phyloP scores from a whole-genome alignment of 225 moss, liverwort and hornwort species.

The Physcomitrellopsis africana region DNA sequence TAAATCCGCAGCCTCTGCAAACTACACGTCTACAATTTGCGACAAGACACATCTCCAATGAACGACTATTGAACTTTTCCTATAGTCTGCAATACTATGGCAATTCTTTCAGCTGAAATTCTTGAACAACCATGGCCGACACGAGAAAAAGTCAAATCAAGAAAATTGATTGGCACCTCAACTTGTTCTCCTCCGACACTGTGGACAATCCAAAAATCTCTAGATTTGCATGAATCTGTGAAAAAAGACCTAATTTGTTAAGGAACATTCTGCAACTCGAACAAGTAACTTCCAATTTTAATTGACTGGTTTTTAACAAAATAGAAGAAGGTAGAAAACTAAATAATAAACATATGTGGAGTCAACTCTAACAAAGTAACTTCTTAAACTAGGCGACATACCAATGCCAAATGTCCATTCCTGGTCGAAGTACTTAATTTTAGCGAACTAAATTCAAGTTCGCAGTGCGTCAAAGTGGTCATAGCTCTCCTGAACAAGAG shows the following conservation, averaged over 20 bases:
- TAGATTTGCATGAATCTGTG: conserved; percentile 50
- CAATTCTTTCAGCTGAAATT: too few species aligned
- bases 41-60: neutral
- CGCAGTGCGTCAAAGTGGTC: conserved; percentile 43
- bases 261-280: neutral
- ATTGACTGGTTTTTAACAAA: neutral
- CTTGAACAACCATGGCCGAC: too few species aligned
- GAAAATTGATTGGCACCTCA: conserved; percentile 33
- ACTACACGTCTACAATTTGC: neutral
- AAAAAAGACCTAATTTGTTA: neutral
- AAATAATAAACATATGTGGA: neutral
- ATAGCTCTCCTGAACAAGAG: conserved; percentile 45
- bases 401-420: conserved; percentile 55
- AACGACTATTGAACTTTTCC: neutral
- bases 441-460: conserved; percentile 39
- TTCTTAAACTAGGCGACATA: conserved; percentile 20
- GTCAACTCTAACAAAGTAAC: neutral
- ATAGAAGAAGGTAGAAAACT: neutral
- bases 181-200: conserved; percentile 36
- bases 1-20: neutral
- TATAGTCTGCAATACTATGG: too few species aligned
- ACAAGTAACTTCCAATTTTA: neutral
- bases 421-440: conserved; percentile 33
- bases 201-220: conserved; percentile 50
- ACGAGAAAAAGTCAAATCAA: too few species aligned